Evolutionary conservation across 1,139 yeast genomes (phyloP), one percentile per base, ranked within the genome.

Genomic region (Spathaspora sp.): DNA sequence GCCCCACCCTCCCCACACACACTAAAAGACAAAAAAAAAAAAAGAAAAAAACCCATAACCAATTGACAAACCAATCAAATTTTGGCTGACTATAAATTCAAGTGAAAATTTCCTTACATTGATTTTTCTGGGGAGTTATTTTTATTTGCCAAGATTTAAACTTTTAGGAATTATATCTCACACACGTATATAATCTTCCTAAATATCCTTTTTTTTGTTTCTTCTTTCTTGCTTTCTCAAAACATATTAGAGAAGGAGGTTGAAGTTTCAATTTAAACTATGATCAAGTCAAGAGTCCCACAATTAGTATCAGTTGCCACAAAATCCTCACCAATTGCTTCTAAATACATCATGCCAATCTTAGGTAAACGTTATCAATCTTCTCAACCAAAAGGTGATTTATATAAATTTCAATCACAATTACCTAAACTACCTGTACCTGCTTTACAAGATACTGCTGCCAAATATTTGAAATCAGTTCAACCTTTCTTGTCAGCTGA

Each of bases 351-450:
- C 33, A 54, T 54, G 56, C 56, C 57, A 34, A 45, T 48, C 38
- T 51, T 53, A 45, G 44, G 47, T 20, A 49, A 48, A 59, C 64
- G 53, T 63, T 74, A 51, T 51, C 57, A 70, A 42, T 60, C 72
- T 24, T 56, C 69, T n/a, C 57, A 65, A 51, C 54, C 64, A 41
- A 81, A 81, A 59, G 96, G 95, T 42, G 82, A 80, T 51, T 82
- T 91, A 56, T 88, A 72, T 69, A 80, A 84, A 55, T 81, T 73
- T 70, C 97, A 91, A 66, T 76, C 78, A 40, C 74, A 83, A 39
- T 78, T 93, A 49, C 97, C 98, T 10, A 76, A 81, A 48, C 78
- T 93, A 54, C 98, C 98, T 1, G 96, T 93, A 10, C 99, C 99
- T 1, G 68, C 84, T 2, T 76, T 93, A 49, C 78, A 81, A 48